Conservation (phyloP, 768 basidiomycete species). For the Daedalea quercina region DNA sequence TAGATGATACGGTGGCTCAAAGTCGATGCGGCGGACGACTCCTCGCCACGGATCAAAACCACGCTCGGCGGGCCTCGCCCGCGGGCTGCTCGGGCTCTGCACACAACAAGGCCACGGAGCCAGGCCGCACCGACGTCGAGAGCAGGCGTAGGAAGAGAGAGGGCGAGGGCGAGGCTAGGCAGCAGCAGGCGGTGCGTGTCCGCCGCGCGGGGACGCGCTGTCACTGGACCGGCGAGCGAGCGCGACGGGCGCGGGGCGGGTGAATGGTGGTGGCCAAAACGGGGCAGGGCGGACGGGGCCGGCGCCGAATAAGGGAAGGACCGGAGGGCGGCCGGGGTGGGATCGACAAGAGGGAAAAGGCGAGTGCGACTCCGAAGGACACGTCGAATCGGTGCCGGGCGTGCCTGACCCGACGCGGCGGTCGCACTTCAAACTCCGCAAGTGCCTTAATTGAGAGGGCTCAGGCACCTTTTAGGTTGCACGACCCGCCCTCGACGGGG, state of each 20-base stretch:
- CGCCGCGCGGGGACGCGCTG: too few species aligned
- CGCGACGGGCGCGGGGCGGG: too few species aligned
- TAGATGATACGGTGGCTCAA: background rate
- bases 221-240: too few species aligned
- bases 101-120: too few species aligned
- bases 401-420: slow-evolving; percentile 15
- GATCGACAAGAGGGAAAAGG: background rate
- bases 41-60: background rate
- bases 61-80: background rate
- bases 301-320: too few species aligned
- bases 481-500: slow-evolving; percentile 8
- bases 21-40: background rate
- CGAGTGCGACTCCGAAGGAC: background rate
- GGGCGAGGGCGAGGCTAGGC: too few species aligned
- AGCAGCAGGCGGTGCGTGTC: too few species aligned
- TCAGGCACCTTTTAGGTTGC: slow-evolving; percentile 21
- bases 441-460: slow-evolving; percentile 20
- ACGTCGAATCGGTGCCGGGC: slow-evolving; percentile 14
- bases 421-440: slow-evolving; percentile 11
- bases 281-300: too few species aligned
- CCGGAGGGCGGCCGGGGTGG: background rate
- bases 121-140: too few species aligned
- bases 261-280: too few species aligned
- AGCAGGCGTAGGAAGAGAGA: too few species aligned
- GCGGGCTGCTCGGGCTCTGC: background rate